These are phyloP conservation scores for Russula griseocarnosa DNA, from an alignment of 768 basidiomycete species.

Conservation along the genomic window DNA sequence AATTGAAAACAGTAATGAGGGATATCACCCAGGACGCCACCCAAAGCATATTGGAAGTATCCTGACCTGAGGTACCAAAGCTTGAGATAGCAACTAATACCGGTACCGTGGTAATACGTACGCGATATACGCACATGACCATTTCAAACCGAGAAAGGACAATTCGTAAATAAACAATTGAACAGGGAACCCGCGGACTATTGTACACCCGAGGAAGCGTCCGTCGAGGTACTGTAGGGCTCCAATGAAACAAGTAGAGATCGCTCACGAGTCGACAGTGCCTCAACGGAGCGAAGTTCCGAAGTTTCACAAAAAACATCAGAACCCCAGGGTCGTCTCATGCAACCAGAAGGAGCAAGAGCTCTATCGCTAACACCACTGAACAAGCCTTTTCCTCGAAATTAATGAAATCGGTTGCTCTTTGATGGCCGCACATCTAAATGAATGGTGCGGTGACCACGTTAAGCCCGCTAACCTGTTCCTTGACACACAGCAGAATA, in stretches of 20 bases:
- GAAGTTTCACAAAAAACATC: not conserved
- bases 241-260: not conserved
- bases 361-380: not conserved
- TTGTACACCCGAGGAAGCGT: not conserved
- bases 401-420: not conserved
- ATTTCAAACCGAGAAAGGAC: not conserved
- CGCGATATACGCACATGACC: not conserved
- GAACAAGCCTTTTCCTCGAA: not conserved
- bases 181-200: not conserved
- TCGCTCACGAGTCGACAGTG: not conserved
- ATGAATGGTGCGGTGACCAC: not conserved
- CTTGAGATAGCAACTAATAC: not conserved
- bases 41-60: not conserved
- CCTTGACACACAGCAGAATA: not conserved
- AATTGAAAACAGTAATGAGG: not conserved
- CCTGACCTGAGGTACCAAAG: not conserved
- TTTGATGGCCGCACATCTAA: not conserved
- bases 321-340: not conserved
- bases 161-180: not conserved
- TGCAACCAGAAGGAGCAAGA: not conserved
- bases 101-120: too few species aligned
- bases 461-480: not conserved
- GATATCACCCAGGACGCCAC: not conserved
- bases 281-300: not conserved
- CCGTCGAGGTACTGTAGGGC: not conserved